Evolutionary conservation across 306 rosid species (phyloP).

Genomic region (Cucumis cinereus): DNA sequence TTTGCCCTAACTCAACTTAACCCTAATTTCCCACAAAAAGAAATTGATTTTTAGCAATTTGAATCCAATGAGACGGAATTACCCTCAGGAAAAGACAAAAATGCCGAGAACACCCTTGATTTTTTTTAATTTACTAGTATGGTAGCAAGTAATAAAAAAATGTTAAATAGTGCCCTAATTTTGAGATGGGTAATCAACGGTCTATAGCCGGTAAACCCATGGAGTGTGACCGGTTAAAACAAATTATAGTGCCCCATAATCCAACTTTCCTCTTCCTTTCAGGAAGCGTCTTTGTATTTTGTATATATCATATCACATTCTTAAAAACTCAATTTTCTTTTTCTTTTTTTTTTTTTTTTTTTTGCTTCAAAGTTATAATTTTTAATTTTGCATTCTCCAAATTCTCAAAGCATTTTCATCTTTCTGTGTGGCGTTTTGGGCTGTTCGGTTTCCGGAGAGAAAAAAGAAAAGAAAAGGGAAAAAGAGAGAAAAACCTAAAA

Average conservation of each 20-base stretch:
- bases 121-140: background rate
- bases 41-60: background rate
- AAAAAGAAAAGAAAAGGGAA: slow-evolving; percentile 2
- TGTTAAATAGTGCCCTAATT: slow-evolving; percentile 21
- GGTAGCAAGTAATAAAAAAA: no score
- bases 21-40: background rate
- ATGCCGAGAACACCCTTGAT: background rate
- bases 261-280: slow-evolving; percentile 14
- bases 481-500: slow-evolving; percentile 7
- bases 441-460: slow-evolving; percentile 33
- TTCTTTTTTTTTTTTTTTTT: no score
- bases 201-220: slow-evolving; percentile 33
- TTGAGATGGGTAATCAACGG: slow-evolving; percentile 20
- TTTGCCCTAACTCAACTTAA: background rate
- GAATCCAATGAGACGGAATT: background rate
- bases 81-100: background rate
- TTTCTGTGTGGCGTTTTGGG: background rate
- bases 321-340: background rate
- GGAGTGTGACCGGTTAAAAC: slow-evolving; percentile 27
- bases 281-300: background rate
- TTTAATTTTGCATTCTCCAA: background rate
- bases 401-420: background rate
- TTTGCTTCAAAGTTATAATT: no score
- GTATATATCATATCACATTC: slow-evolving; percentile 17
- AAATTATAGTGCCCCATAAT: slow-evolving; percentile 11